A percentile compares a stretch with the other conserved stretches of the same genome.
Evolutionary conservation across 2,329 filamentous ascomycete genomes (phyloP).

Genomic region (Penicillium olsonii): DNA sequence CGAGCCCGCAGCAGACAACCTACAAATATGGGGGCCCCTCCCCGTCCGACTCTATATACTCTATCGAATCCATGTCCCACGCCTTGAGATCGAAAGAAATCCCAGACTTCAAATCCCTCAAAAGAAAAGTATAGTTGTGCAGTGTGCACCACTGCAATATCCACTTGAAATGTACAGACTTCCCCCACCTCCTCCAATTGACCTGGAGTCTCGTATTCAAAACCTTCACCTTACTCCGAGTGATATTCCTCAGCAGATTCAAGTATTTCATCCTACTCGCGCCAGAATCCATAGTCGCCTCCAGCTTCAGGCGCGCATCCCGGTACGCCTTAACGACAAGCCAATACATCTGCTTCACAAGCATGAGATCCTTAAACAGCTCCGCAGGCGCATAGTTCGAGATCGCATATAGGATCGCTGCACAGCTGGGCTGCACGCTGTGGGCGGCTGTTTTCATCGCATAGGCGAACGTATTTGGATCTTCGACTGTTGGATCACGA

Average conservation of each 20-base stretch:
- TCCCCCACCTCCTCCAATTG: neutral
- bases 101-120: neutral
- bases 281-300: neutral
- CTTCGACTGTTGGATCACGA: too few relatives aligned
- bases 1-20: too few relatives aligned
- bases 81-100: neutral
- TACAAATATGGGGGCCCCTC: too few relatives aligned
- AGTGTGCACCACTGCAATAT: neutral
- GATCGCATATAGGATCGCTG: neutral
- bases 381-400: neutral
- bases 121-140: neutral
- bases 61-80: neutral
- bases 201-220: neutral
- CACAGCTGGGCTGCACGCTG: neutral
- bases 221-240: neutral
- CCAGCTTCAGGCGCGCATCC: neutral
- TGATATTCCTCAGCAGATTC: neutral
- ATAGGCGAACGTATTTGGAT: neutral
- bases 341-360: slow-evolving; percentile 2
- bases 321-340: slow-evolving; percentile 1
- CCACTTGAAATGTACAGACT: neutral
- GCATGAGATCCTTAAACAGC: neutral
- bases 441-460: slow-evolving; percentile 3
- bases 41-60: neutral
- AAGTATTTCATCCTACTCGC: neutral